Evolutionary conservation across 306 rosid genomes (phyloP).

Genomic region (Quercus alba): DNA sequence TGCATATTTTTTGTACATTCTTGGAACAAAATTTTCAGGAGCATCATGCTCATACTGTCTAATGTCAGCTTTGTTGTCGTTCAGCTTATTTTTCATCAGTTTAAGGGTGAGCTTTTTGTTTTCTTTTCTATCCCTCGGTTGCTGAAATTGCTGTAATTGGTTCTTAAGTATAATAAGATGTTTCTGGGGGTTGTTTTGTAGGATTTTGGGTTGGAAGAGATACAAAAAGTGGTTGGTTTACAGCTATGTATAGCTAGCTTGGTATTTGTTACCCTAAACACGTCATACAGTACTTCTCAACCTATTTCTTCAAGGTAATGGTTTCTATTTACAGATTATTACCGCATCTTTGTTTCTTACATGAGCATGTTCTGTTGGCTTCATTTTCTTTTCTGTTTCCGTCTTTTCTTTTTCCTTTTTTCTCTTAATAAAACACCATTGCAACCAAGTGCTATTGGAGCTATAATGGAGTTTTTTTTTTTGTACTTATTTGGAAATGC

Average conservation of each 20-base stretch:
- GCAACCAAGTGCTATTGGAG: not conserved
- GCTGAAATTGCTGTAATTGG: not conserved
- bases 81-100: slow-evolving; percentile 56
- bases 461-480: not conserved
- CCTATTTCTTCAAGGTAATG: slow-evolving; percentile 63
- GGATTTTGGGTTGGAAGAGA: slow-evolving; percentile 65
- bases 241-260: slow-evolving; percentile 61
- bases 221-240: slow-evolving; percentile 47
- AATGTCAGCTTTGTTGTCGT: slow-evolving; percentile 69
- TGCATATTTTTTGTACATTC: slow-evolving; percentile 72
- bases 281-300: slow-evolving; percentile 51
- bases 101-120: slow-evolving; percentile 39
- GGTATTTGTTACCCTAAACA: slow-evolving; percentile 65
- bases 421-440: not conserved
- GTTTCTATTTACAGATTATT: not conserved
- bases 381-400: not conserved
- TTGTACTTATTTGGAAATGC: not conserved
- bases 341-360: not conserved
- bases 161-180: not conserved
- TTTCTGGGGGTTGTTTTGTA: slow-evolving; percentile 23
- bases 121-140: not conserved
- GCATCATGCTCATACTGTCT: slow-evolving; percentile 74
- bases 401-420: not conserved
- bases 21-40: slow-evolving; percentile 55
- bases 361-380: not conserved